These are phyloP conservation scores for Viridothelium virens DNA, from an alignment of 495 filamentous ascomycete species.

Conservation along the genomic window DNA sequence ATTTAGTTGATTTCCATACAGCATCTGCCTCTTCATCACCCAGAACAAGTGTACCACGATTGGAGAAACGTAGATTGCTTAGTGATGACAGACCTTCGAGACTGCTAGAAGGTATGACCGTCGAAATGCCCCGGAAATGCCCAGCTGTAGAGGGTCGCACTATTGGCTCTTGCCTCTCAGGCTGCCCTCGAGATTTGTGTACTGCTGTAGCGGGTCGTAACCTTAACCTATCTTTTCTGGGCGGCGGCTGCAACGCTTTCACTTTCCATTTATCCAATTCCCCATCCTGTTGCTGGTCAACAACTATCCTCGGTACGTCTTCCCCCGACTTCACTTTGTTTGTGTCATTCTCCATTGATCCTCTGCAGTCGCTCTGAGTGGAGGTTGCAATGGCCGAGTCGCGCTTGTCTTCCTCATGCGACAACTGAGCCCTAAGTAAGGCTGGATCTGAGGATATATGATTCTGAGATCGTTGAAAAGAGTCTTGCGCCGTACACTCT, in stretches of 20 bases:
- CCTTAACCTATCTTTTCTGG: neutral
- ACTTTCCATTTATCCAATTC: neutral
- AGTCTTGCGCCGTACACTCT: neutral
- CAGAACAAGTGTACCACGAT: constrained; percentile 59
- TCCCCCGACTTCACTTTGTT: neutral
- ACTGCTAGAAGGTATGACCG: constrained; percentile 49
- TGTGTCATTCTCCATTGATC: neutral
- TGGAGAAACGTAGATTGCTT: constrained; percentile 51
- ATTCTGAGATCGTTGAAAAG: neutral
- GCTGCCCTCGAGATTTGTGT: neutral
- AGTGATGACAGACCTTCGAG: constrained; percentile 39
- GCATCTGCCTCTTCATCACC: constrained; percentile 36
- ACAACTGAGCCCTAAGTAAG: neutral
- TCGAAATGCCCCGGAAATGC: constrained; percentile 46
- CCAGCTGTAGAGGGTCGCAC: constrained; percentile 19
- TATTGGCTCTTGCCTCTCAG: neutral
- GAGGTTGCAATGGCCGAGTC: constrained; percentile 28
- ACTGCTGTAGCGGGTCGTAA: constrained; percentile 4
- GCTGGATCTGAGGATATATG: neutral
- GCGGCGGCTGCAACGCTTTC: neutral
- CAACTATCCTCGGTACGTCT: neutral
- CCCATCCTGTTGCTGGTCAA: neutral
- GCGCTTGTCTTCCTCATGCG: constrained; percentile 22
- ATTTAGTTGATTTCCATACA: neutral
- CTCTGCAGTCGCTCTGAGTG: neutral